Conservation (phyloP, 2,329 filamentous ascomycete genomes). For the Cladophialophora immunda region DNA sequence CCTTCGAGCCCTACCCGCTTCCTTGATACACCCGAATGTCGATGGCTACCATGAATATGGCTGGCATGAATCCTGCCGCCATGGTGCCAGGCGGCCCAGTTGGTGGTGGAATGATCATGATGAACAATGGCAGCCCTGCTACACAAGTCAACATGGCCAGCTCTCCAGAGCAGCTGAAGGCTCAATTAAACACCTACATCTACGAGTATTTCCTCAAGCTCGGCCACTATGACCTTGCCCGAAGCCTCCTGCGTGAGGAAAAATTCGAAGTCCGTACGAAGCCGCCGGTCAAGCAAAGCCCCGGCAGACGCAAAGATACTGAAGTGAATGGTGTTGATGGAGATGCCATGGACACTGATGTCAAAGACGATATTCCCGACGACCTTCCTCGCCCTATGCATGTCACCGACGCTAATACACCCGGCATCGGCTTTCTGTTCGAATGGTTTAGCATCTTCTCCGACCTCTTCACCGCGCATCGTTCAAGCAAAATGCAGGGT, state of each 20-base stretch:
- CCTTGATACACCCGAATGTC: conserved; percentile 3
- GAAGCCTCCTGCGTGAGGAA: conserved; percentile 73
- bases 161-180: conserved; percentile 46
- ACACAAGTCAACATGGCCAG: conserved; percentile 51
- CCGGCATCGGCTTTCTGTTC: conserved; percentile 73
- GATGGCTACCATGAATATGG: conserved; percentile 60
- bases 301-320: conserved; percentile 71
- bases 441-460: conserved; percentile 99
- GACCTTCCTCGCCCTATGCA: conserved; percentile 72
- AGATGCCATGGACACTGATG: conserved; percentile 82
- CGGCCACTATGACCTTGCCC: conserved; percentile 83
- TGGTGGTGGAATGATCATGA: conserved; percentile 62
- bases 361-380: conserved; percentile 78
- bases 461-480: conserved; percentile 90
- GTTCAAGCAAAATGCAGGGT: conserved; percentile 68
- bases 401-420: conserved; percentile 72
- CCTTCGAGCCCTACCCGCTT: conserved; percentile 3
- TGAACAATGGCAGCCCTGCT: conserved; percentile 58
- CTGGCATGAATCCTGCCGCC: conserved; percentile 62
- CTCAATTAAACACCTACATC: conserved; percentile 69
- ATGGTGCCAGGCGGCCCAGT: conserved; percentile 59
- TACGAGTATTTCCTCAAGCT: conserved; percentile 83
- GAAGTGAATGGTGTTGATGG: conserved; percentile 78
- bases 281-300: conserved; percentile 70
- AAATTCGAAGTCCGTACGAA: conserved; percentile 65